These are phyloP conservation scores for Asterochloris sp. DNA, from an alignment of 139 green algal species.

Conservation along the genomic window DNA sequence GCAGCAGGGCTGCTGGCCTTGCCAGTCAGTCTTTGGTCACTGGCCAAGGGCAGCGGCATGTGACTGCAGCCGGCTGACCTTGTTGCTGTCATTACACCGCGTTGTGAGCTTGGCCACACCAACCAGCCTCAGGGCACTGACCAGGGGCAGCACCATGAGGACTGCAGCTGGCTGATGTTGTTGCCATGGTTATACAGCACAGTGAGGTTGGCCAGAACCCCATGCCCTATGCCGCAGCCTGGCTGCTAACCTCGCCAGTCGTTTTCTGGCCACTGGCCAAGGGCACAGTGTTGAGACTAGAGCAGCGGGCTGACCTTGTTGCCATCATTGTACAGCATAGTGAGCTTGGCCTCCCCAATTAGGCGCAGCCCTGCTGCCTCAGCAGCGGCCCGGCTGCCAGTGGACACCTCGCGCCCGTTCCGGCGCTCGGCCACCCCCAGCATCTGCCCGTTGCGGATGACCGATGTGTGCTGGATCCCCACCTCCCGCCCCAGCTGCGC, in stretches of 20 bases:
- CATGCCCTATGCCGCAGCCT: no score
- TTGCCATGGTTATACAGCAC: no score
- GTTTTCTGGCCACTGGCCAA: no score
- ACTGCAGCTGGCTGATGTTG: no score
- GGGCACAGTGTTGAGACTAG: no score
- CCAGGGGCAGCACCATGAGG: no score
- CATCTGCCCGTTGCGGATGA: conserved; percentile 98
- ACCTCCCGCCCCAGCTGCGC: conserved; percentile 70
- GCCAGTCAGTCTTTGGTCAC: no score
- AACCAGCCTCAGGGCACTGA: no score
- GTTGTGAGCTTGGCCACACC: conserved; percentile 64
- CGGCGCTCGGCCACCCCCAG: conserved; percentile 76
- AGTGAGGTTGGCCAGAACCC: no score
- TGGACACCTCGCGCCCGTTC: conserved; percentile 65
- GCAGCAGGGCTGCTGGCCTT: no score
- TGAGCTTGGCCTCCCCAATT: conserved; percentile 65
- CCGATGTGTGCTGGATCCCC: conserved; percentile 59
- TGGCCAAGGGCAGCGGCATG: no score
- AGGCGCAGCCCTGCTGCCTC: conserved; percentile 41
- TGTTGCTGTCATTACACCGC: conserved; percentile 94
- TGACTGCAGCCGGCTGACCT: conserved; percentile 24
- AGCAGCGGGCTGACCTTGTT: conserved; percentile 45
- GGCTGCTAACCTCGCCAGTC: no score
- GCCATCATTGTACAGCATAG: conserved; percentile 94
- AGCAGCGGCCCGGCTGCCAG: conserved; percentile 24